Percentiles rank a stretch among this genome's conserved stretches.
phyloP scores from a whole-genome alignment of 1,139 yeast species.

The Protomyces inundatus region DNA sequence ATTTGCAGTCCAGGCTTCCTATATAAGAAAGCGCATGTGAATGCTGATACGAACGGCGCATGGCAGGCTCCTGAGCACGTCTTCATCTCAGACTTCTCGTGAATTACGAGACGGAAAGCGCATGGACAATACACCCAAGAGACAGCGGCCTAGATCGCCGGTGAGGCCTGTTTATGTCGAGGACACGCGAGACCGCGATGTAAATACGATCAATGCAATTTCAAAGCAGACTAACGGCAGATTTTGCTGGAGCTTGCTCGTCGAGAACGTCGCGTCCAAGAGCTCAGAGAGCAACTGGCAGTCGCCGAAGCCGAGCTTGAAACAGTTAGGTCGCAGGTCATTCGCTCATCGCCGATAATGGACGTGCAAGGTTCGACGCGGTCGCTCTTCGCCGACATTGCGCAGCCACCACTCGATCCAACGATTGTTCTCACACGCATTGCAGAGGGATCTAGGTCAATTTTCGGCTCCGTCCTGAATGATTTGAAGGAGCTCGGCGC shows the following conservation, averaged over 20 bases:
- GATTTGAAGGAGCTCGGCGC: neutral
- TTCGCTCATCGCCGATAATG: neutral
- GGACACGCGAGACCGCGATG: neutral
- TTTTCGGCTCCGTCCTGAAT: neutral
- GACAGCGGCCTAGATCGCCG: neutral
- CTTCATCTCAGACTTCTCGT: no score
- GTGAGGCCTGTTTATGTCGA: neutral
- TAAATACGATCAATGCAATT: neutral
- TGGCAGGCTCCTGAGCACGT: no score
- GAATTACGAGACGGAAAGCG: no score
- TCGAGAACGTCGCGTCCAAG: neutral
- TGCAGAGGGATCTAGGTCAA: neutral
- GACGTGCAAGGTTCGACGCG: neutral
- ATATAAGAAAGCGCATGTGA: no score
- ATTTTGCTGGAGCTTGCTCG: neutral
- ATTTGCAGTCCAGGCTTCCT: no score
- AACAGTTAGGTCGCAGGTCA: neutral
- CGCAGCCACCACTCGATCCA: neutral
- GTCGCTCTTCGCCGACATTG: neutral
- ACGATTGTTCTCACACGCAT: neutral
- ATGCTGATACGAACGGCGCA: no score
- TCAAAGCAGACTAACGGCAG: neutral
- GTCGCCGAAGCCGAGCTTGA: neutral
- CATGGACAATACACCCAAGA: neutral
- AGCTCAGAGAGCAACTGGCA: neutral